Conservation (phyloP, 2,329 filamentous ascomycete species). For the Bretziella fagacearum region DNA sequence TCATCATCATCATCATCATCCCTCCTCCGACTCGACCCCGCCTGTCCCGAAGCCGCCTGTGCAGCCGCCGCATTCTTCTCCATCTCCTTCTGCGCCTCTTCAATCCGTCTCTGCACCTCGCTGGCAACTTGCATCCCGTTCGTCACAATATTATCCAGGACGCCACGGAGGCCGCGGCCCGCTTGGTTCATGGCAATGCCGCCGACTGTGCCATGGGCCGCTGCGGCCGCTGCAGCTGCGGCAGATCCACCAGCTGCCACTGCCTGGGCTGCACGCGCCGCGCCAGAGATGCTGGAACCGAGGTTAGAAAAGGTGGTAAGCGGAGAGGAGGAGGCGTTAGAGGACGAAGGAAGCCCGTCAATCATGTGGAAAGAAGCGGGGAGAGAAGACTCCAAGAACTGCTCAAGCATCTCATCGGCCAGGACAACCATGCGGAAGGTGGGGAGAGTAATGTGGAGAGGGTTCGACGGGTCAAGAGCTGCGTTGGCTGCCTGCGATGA, state of each 20-base stretch:
- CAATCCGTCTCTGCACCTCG: constrained; percentile 82
- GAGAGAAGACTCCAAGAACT: constrained; percentile 95
- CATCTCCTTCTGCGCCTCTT: constrained; percentile 83
- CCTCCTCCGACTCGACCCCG: constrained; percentile 29
- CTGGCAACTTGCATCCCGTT: constrained; percentile 93
- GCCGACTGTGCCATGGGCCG: constrained; percentile 1
- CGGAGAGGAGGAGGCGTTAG: constrained; percentile 32
- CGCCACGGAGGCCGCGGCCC: constrained; percentile 68
- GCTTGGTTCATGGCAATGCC: constrained; percentile 27
- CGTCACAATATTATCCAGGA: constrained; percentile 92
- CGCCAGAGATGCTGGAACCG: constrained; percentile 28
- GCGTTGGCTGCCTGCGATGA: constrained; percentile 67
- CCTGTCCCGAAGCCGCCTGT: constrained; percentile 42
- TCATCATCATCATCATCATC: constrained; percentile 29
- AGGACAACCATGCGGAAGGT: constrained; percentile 98
- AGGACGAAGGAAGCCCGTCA: constrained; percentile 34
- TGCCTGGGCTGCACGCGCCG: constrained; percentile 19
- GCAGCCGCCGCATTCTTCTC: constrained; percentile 55
- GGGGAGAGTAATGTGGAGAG: constrained; percentile 85
- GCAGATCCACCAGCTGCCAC: constrained; percentile 3
- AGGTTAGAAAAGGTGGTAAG: constrained; percentile 75
- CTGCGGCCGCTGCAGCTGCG: constrained; percentile 15
- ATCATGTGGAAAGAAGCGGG: constrained; percentile 81
- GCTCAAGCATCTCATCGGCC: constrained; percentile 84
- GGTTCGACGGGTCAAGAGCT: constrained; percentile 81